Evolutionary conservation across 345 rosid genomes (phyloP).

Genomic region (Linum tenue): DNA sequence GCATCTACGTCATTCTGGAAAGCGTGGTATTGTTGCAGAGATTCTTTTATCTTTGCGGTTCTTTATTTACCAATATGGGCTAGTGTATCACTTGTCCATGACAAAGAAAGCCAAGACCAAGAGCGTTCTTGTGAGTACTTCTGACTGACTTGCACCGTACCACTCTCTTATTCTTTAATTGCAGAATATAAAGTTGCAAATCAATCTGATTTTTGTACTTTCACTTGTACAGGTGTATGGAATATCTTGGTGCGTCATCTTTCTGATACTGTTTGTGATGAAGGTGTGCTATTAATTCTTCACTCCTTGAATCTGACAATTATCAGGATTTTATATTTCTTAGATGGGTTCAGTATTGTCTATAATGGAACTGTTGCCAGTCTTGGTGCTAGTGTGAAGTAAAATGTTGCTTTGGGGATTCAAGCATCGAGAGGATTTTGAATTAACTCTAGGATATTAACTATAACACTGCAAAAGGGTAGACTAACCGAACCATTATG

Average conservation of each 20-base stretch:
- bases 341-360: too few relatives aligned
- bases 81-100: constrained; percentile 74
- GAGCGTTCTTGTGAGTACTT: constrained; percentile 58
- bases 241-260: constrained; percentile 89
- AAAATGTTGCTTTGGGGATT: too few relatives aligned
- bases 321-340: background rate
- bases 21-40: constrained; percentile 86
- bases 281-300: constrained; percentile 48
- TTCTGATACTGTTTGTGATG: constrained; percentile 83
- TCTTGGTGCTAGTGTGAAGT: too few relatives aligned
- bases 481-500: too few relatives aligned
- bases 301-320: background rate
- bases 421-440: too few relatives aligned
- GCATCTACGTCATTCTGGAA: constrained; percentile 82
- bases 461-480: too few relatives aligned
- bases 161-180: background rate
- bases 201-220: background rate
- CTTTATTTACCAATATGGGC: constrained; percentile 93
- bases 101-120: constrained; percentile 31
- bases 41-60: constrained; percentile 73
- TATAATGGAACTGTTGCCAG: too few relatives aligned
- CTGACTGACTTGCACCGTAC: constrained; percentile 3
- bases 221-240: constrained; percentile 64
- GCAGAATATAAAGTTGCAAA: background rate
- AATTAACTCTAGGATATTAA: too few relatives aligned